Conservation (phyloP, 2,329 filamentous ascomycete species). For the Metarhizium guizhouense region DNA sequence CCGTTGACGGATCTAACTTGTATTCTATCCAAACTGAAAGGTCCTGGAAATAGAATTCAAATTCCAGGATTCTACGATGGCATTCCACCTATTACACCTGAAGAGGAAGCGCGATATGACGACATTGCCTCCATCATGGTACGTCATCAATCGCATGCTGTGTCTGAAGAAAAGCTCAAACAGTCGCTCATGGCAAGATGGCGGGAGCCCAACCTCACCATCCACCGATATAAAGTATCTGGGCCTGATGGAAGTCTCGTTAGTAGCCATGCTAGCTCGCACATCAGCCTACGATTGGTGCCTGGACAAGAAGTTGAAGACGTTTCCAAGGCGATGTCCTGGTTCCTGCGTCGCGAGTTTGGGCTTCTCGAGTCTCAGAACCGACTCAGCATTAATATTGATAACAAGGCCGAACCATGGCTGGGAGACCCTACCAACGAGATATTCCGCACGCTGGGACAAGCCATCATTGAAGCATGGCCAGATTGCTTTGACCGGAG, state of each 20-base stretch:
- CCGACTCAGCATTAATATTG: slow-evolving; percentile 69
- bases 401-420: slow-evolving; percentile 94
- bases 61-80: slow-evolving; percentile 86
- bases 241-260: slow-evolving; percentile 89
- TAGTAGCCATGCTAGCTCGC: slow-evolving; percentile 77
- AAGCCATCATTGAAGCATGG: slow-evolving; percentile 81
- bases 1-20: slow-evolving; percentile 85
- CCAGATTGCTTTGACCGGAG: slow-evolving; percentile 40
- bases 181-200: slow-evolving; percentile 84
- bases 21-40: slow-evolving; percentile 74
- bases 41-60: slow-evolving; percentile 68
- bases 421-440: slow-evolving; percentile 84
- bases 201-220: slow-evolving; percentile 89
- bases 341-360: slow-evolving; percentile 65
- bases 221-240: slow-evolving; percentile 87
- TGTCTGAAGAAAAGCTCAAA: slow-evolving; percentile 61
- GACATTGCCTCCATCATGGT: slow-evolving; percentile 75
- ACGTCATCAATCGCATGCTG: slow-evolving; percentile 54
- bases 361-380: slow-evolving; percentile 70
- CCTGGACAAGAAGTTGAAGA: slow-evolving; percentile 81
- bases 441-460: slow-evolving; percentile 82
- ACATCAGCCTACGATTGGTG: slow-evolving; percentile 83
- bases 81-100: slow-evolving; percentile 63
- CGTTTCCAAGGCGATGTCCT: slow-evolving; percentile 59
- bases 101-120: slow-evolving; percentile 73